Percentiles rank a stretch among this genome's conserved stretches.
Evolutionary conservation across 2,329 filamentous ascomycete genomes (phyloP).

Genomic region (Pseudogymnoascus sp.): DNA sequence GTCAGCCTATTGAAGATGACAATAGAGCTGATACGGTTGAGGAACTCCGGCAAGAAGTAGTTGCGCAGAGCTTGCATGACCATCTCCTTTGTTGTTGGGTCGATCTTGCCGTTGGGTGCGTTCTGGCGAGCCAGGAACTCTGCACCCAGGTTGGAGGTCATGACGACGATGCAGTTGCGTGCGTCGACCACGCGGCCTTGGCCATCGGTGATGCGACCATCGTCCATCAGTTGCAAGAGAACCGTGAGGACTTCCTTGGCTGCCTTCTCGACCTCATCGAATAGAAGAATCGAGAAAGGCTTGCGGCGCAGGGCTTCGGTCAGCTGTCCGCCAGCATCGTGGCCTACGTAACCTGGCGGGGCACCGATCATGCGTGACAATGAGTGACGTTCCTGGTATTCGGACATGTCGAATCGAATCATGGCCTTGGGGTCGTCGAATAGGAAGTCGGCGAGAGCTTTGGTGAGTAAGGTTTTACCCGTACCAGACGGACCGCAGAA

Average conservation of each 20-base stretch:
- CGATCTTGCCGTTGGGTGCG: slow-evolving; percentile 74
- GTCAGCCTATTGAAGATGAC: slow-evolving; percentile 99
- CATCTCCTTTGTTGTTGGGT: slow-evolving; percentile 75
- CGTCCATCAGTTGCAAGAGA: slow-evolving; percentile 98
- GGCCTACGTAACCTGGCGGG: slow-evolving; percentile 92
- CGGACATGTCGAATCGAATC: slow-evolving; percentile 99
- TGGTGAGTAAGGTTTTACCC: slow-evolving; percentile 94
- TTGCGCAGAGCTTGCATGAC: slow-evolving; percentile 86
- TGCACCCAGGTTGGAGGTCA: slow-evolving; percentile 96
- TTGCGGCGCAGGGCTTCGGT: slow-evolving; percentile 90
- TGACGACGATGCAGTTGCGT: slow-evolving; percentile 97
- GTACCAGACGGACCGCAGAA: slow-evolving; percentile 98
- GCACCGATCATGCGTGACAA: slow-evolving; percentile 97
- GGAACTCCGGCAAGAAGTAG: slow-evolving; percentile 97
- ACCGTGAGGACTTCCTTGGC: slow-evolving; percentile 97
- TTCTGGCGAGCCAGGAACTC: slow-evolving; percentile 82
- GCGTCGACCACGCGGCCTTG: slow-evolving; percentile 93
- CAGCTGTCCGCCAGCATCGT: slow-evolving; percentile 91
- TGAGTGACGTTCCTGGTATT: slow-evolving; percentile 95
- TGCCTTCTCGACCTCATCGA: slow-evolving; percentile 97
- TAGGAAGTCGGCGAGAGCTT: slow-evolving; percentile 92
- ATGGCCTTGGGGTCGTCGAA: slow-evolving; percentile 96
- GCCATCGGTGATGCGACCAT: slow-evolving; percentile 95
- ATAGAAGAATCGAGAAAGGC: slow-evolving; percentile 95
- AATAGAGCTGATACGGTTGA: slow-evolving; percentile 92